Evolutionary conservation across 345 rosid species (phyloP).

Genomic region (Abelmoschus esculentus): DNA sequence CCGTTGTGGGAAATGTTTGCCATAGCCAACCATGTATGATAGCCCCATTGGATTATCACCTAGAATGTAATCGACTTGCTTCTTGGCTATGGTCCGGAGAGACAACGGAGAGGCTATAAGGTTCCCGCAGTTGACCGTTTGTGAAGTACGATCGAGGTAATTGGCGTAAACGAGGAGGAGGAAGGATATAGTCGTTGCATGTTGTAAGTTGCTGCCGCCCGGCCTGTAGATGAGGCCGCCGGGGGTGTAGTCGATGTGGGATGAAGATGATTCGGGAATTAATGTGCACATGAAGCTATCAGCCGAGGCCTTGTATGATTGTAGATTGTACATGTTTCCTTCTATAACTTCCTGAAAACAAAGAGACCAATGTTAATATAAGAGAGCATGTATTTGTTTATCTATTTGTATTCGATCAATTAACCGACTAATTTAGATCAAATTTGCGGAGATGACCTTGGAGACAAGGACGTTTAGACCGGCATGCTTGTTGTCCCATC

Average conservation of each 20-base stretch:
- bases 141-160: conserved; percentile 57
- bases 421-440: too few species aligned
- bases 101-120: conserved; percentile 35
- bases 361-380: not conserved
- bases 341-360: conserved; percentile 56
- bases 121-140: conserved; percentile 58
- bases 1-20: conserved; percentile 57
- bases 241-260: conserved; percentile 68
- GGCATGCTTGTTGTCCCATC: conserved; percentile 98
- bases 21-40: conserved; percentile 92
- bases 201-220: conserved; percentile 95
- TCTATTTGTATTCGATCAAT: too few species aligned
- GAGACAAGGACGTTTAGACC: conserved; percentile 90
- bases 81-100: conserved; percentile 74
- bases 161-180: conserved; percentile 80
- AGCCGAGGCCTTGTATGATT: conserved; percentile 81
- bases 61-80: conserved; percentile 81
- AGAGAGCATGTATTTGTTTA: not conserved
- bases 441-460: conserved; percentile 29
- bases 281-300: conserved; percentile 98
- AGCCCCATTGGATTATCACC: conserved; percentile 79
- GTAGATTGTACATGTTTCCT: conserved; percentile 47
- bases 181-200: conserved; percentile 84
- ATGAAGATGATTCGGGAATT: conserved; percentile 61
- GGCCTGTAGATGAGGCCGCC: conserved; percentile 93